Evolutionary conservation across 2,329 filamentous ascomycete species (phyloP).

Genomic region (Aureobasidium lini): DNA sequence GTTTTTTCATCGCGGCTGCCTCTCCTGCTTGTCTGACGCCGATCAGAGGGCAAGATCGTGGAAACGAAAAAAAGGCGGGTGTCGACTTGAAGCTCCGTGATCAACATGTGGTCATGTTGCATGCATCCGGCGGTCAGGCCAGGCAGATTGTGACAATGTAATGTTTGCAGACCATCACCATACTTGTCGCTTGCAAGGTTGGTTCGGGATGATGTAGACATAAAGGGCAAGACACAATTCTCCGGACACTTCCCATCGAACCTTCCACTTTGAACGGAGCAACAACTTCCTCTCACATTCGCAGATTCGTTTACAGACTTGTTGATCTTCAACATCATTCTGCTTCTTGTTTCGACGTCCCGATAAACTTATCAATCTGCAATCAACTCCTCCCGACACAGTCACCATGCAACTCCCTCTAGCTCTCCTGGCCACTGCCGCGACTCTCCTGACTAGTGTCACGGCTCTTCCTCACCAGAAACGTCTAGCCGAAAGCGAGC

Average conservation of each 20-base stretch:
- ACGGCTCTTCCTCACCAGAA: constrained; percentile 14
- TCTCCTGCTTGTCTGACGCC: background rate
- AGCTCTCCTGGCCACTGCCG: constrained; percentile 3
- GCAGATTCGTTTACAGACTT: too few relatives aligned
- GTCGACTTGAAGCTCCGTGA: background rate
- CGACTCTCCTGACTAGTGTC: background rate
- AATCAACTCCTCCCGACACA: background rate
- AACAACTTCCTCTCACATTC: too few relatives aligned
- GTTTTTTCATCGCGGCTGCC: background rate
- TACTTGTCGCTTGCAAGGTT: too few relatives aligned
- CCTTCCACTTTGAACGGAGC: too few relatives aligned
- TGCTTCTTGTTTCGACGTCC: too few relatives aligned
- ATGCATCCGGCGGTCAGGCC: background rate
- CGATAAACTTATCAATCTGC: too few relatives aligned
- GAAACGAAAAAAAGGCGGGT: background rate
- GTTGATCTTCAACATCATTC: too few relatives aligned
- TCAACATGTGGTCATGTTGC: background rate
- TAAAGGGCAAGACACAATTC: too few relatives aligned
- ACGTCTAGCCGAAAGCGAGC: constrained; percentile 17
- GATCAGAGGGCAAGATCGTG: background rate
- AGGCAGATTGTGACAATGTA: background rate
- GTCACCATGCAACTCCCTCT: background rate
- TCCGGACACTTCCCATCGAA: too few relatives aligned
- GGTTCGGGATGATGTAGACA: too few relatives aligned
- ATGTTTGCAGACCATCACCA: background rate